Evolutionary conservation across 2,329 filamentous ascomycete species (phyloP).

Genomic region (Fusarium incarnatum): DNA sequence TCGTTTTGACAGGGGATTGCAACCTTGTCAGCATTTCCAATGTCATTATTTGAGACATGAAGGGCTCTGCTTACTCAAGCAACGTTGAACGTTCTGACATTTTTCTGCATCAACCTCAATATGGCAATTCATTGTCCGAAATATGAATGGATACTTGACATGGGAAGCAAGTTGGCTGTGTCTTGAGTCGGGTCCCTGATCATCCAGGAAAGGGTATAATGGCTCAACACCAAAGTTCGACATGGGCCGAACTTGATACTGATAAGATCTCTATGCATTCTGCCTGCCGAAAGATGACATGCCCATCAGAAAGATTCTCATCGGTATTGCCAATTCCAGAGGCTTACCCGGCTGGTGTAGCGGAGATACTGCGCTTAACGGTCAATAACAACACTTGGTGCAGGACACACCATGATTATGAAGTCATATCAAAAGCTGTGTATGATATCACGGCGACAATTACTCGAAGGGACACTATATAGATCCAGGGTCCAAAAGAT

Average conservation of each 20-base stretch:
- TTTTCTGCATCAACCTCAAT: constrained; percentile 11
- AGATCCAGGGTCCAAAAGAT: not conserved
- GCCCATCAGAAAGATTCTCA: constrained; percentile 3
- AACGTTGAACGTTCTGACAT: constrained; percentile 6
- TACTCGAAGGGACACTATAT: not conserved
- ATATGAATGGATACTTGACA: not conserved
- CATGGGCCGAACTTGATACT: not conserved
- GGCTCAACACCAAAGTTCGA: constrained; percentile 7
- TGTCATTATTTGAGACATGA: not conserved
- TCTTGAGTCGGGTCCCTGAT: not conserved
- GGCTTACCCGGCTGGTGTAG: constrained; percentile 16
- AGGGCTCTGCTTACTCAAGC: constrained; percentile 22
- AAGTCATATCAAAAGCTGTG: constrained; percentile 5
- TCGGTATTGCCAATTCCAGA: constrained; percentile 23
- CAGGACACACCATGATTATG: not conserved
- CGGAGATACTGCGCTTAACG: constrained; percentile 27
- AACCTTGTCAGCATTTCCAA: constrained; percentile 32
- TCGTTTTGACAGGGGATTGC: constrained; percentile 19
- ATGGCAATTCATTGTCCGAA: constrained; percentile 6
- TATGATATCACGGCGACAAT: not conserved
- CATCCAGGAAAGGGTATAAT: constrained; percentile 8
- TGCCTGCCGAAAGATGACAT: constrained; percentile 17
- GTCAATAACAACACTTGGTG: constrained; percentile 12
- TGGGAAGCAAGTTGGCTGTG: not conserved
- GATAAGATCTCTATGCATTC: constrained; percentile 3